Percentiles rank a stretch among this genome's conserved stretches.
phyloP scores from a whole-genome alignment of 208 protist species.

The Spongospora subterranea region DNA sequence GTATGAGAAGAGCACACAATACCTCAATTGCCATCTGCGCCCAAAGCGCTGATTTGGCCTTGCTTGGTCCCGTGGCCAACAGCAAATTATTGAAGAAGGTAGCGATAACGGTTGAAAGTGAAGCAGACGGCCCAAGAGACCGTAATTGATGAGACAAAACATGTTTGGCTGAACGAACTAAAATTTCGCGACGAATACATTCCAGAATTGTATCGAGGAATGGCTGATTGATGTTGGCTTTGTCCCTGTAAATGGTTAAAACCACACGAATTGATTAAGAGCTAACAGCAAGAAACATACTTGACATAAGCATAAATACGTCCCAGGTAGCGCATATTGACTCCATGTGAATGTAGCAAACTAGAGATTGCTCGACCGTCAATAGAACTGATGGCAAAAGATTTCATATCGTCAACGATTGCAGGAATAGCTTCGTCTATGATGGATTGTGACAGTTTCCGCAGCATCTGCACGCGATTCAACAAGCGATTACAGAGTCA shows the following conservation, averaged over 20 bases:
- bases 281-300: neutral
- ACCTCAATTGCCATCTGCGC: neutral
- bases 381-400: neutral
- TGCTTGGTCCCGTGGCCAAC: neutral
- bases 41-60: neutral
- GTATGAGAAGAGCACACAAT: neutral
- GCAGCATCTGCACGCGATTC: neutral
- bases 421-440: neutral
- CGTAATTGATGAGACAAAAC: neutral
- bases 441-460: neutral
- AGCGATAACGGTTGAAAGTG: neutral
- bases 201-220: neutral
- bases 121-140: neutral
- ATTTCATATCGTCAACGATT: neutral
- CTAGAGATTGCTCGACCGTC: neutral
- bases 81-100: slow-evolving; percentile 14
- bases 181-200: neutral
- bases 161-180: slow-evolving; percentile 7
- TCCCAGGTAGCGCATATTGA: slow-evolving; percentile 46
- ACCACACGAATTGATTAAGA: neutral
- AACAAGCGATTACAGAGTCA: no score
- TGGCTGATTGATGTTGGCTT: neutral
- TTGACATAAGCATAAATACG: neutral
- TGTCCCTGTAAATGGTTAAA: neutral
- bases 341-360: neutral